Evolutionary conservation across 495 filamentous ascomycete species (phyloP).

Genomic region (Delitschia confertaspora): DNA sequence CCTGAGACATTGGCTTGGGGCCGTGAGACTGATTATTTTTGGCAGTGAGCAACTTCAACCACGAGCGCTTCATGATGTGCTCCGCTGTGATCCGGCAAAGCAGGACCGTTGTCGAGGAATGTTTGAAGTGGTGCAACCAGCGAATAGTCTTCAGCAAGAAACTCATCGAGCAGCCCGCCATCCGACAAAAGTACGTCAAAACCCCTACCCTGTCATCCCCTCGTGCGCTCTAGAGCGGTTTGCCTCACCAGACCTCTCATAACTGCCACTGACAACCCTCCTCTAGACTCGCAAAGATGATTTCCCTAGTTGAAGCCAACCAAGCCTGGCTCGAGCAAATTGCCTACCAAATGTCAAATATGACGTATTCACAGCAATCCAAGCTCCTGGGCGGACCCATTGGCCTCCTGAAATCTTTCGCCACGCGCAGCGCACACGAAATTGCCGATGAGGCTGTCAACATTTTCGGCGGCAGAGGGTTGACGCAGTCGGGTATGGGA

Average conservation of each 20-base stretch:
- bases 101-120: slow-evolving; percentile 70
- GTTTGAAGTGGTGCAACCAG: slow-evolving; percentile 83
- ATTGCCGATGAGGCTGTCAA: slow-evolving; percentile 76
- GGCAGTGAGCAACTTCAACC: slow-evolving; percentile 24
- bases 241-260: no score
- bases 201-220: not conserved
- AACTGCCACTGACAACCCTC: not conserved
- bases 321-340: slow-evolving; percentile 81
- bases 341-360: slow-evolving; percentile 80
- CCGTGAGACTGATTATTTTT: slow-evolving; percentile 51
- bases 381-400: slow-evolving; percentile 70
- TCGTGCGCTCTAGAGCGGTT: no score
- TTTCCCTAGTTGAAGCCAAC: slow-evolving; percentile 67
- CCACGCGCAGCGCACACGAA: slow-evolving; percentile 68
- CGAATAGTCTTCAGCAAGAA: slow-evolving; percentile 78
- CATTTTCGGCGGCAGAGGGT: slow-evolving; percentile 74
- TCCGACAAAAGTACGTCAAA: slow-evolving; percentile 58
- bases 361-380: slow-evolving; percentile 73
- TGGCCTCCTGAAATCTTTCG: slow-evolving; percentile 70
- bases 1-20: no score
- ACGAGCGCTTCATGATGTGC: slow-evolving; percentile 37
- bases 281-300: slow-evolving; percentile 71
- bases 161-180: slow-evolving; percentile 75
- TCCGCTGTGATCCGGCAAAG: slow-evolving; percentile 55
- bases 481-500: slow-evolving; percentile 81